A percentile compares a stretch with the other conserved stretches of the same genome.
Evolutionary conservation across 495 filamentous ascomycete species (phyloP).

Genomic region (Xylaria longipes): DNA sequence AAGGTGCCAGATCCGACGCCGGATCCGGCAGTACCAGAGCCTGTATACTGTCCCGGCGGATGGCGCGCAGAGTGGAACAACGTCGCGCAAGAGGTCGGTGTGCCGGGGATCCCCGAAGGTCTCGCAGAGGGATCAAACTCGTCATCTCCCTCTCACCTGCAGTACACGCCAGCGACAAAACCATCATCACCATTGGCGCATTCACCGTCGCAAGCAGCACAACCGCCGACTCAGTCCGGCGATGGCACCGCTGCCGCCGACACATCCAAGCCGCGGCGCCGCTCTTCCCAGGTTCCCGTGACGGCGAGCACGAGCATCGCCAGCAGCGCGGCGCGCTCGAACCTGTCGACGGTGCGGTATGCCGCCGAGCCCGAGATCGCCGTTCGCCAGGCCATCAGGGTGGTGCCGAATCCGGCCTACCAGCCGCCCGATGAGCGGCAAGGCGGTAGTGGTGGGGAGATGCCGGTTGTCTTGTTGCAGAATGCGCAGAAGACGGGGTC

Average conservation of each 20-base stretch:
- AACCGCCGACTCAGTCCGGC: background rate
- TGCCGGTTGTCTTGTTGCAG: background rate
- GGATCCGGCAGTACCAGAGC: slow-evolving; percentile 28
- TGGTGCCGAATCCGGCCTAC: slow-evolving; percentile 36
- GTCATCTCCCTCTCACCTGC: background rate
- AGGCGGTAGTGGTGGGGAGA: background rate
- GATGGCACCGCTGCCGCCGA: background rate
- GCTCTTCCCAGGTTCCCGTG: slow-evolving; percentile 19
- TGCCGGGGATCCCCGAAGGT: background rate
- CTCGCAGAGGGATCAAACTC: background rate
- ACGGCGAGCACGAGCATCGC: slow-evolving; percentile 38
- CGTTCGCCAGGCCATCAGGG: slow-evolving; percentile 37
- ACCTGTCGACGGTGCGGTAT: slow-evolving; percentile 38
- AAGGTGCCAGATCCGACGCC: background rate
- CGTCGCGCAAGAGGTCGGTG: slow-evolving; percentile 22
- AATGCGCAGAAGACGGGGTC: slow-evolving; percentile 8
- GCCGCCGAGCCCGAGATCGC: slow-evolving; percentile 39
- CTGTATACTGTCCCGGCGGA: slow-evolving; percentile 34
- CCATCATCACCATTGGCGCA: too few species aligned
- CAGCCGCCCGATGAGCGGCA: background rate
- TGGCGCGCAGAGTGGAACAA: slow-evolving; percentile 39
- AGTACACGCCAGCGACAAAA: background rate
- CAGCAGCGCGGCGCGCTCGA: slow-evolving; percentile 34
- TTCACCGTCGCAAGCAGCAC: background rate
- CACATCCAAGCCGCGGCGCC: slow-evolving; percentile 1